These are phyloP conservation scores for Phoenix roebelenii DNA, from an alignment of 176 grass and related monocot species.

Conservation along the genomic window DNA sequence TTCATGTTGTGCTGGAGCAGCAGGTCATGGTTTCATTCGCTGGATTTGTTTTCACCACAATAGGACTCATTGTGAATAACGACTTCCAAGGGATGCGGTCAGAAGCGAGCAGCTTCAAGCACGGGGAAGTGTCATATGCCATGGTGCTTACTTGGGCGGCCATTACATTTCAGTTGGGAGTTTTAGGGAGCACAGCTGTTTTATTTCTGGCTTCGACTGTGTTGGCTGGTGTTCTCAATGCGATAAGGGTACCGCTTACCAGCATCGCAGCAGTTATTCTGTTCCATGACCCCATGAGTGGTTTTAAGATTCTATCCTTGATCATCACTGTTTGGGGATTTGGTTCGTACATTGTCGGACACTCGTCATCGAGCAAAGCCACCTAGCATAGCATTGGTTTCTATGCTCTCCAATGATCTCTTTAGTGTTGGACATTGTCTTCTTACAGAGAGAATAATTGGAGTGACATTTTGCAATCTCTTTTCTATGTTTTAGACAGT, in stretches of 20 bases:
- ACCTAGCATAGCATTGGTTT: too few species aligned
- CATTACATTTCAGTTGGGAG: conserved; percentile 67
- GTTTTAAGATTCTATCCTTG: conserved; percentile 84
- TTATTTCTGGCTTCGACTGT: conserved; percentile 86
- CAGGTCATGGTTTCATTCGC: conserved; percentile 66
- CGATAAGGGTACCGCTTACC: conserved; percentile 71
- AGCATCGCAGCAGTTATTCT: conserved; percentile 69
- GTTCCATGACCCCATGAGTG: conserved; percentile 86
- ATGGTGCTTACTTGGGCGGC: conserved; percentile 67
- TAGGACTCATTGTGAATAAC: conserved; percentile 30
- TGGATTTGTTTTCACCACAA: conserved; percentile 72
- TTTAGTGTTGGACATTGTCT: too few species aligned
- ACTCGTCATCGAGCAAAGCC: conserved; percentile 21
- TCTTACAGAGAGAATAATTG: too few species aligned
- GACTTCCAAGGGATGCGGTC: conserved; percentile 50
- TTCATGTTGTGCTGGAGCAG: conserved; percentile 91
- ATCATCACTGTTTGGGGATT: conserved; percentile 85
- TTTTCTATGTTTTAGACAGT: too few species aligned
- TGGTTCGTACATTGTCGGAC: conserved; percentile 58
- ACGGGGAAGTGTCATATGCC: conserved; percentile 32
- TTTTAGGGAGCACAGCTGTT: conserved; percentile 61
- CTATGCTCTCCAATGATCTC: too few species aligned
- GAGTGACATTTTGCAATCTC: too few species aligned
- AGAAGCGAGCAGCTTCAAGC: conserved; percentile 41
- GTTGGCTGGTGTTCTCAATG: conserved; percentile 80